Percentiles rank a stretch among this genome's conserved stretches.
Evolutionary conservation across 106 monocot genomes (phyloP).

Genomic region (Triglochin maritima): DNA sequence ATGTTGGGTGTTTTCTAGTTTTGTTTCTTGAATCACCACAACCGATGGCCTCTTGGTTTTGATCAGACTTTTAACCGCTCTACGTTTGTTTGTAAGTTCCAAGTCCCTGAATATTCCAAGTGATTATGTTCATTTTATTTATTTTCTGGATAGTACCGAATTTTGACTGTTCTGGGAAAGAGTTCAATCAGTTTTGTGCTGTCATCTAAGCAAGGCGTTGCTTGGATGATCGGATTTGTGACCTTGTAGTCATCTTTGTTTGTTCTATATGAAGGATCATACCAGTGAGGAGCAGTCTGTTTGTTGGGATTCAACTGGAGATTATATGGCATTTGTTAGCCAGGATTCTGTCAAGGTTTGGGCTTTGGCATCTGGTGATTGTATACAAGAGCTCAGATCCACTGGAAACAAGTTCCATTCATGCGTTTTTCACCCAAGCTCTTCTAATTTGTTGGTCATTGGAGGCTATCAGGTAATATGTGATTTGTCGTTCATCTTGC

Average conservation of each 20-base stretch:
- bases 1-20: no score
- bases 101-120: no score
- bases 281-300: conserved; percentile 51
- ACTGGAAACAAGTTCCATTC: conserved; percentile 80
- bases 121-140: no score
- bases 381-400: conserved; percentile 67
- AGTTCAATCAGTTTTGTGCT: conserved; percentile 87
- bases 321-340: conserved; percentile 72
- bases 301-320: conserved; percentile 89
- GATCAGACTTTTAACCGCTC: no score
- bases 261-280: conserved; percentile 40
- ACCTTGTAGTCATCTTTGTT: neutral
- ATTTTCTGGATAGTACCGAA: no score
- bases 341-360: conserved; percentile 70
- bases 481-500: neutral
- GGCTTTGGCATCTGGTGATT: conserved; percentile 50
- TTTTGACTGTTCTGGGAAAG: no score
- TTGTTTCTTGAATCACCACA: no score
- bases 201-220: conserved; percentile 82
- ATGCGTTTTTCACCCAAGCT: conserved; percentile 76
- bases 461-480: conserved; percentile 67
- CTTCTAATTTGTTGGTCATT: conserved; percentile 50
- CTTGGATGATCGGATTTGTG: conserved; percentile 37
- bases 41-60: no score
- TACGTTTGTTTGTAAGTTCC: no score